A percentile compares a stretch with the other conserved stretches of the same genome.
Conservation (phyloP, 345 rosid species). For the Lagerstroemia speciosa region DNA sequence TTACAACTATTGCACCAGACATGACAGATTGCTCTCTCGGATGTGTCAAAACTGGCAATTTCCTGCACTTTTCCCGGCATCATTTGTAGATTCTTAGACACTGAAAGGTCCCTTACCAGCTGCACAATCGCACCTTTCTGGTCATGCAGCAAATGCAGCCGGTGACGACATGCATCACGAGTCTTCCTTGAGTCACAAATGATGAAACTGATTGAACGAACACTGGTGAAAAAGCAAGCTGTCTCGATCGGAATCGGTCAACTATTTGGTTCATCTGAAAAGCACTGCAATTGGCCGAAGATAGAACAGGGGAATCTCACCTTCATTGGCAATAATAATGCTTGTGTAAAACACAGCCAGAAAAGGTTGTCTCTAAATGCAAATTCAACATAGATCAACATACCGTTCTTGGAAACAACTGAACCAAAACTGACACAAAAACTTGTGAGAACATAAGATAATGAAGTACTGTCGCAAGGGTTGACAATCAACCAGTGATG, state of each 20-base stretch:
- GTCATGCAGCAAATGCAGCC: too few species aligned
- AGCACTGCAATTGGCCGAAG: background rate
- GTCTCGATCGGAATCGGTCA: background rate
- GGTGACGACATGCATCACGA: too few species aligned
- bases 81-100: too few species aligned
- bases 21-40: too few species aligned
- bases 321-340: background rate
- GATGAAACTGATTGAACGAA: too few species aligned
- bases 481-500: conserved; percentile 4
- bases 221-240: too few species aligned
- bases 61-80: too few species aligned
- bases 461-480: background rate
- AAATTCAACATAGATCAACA: conserved; percentile 1
- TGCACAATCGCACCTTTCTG: too few species aligned
- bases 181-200: too few species aligned
- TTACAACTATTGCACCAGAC: too few species aligned
- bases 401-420: background rate
- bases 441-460: background rate
- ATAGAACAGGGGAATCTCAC: background rate
- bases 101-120: too few species aligned
- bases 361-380: background rate
- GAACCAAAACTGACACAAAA: background rate
- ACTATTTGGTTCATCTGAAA: background rate
- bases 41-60: too few species aligned
- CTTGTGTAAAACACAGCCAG: background rate